Base-by-base conservation (phyloP, 352 stramenopile species). In the Pythium folliculosum region DNA sequence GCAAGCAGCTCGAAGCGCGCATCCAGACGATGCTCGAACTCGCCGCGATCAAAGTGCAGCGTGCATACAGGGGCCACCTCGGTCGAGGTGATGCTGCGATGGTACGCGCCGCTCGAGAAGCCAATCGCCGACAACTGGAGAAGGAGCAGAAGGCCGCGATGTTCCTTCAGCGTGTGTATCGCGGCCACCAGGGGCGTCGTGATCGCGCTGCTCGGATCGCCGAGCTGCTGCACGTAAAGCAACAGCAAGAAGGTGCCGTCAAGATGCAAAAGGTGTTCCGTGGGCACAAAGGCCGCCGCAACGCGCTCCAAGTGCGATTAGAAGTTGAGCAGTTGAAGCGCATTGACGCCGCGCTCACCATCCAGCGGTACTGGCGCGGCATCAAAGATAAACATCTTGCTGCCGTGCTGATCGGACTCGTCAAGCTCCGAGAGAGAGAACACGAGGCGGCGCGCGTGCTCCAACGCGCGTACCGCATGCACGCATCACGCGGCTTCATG, bases 91-190 rank as follows among this genome's bases (percentile, higher is more conserved):
- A 92, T 54, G 76, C 71, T 3, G 64, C 79, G 0, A 66, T 92
- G 40, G 21, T 88, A 13, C 77, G 76, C 14, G 81, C 81, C 9
- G 76, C 84, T 5, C 66, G 77, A 17, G 78, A 90, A 35, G 75
- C 79, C 0, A 73, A 82, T 21, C 72, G 64, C 14, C 71, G 71
- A 6, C 82, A 90, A 32, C 35, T 63, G n/a, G 75, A 84, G 21
- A 55, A 65, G 57, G 83, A 93, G 49, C 55, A 72, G 23, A 52
- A 73, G 14, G 70, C 81, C 1, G 86, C 79, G 5, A 40, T 70
- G 19, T 80, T 85, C n/a, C 63, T 98, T 17, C 88, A 97, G 50
- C 83, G 86, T 8, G 70, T 95, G 21, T 95, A 87, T 58, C 80
- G 89, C 5, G 82, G 82, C 12, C 86, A 92, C 58, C 71, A 86